phyloP scores from a whole-genome alignment of 495 filamentous ascomycete genomes.

The Durotheca rogersii region DNA sequence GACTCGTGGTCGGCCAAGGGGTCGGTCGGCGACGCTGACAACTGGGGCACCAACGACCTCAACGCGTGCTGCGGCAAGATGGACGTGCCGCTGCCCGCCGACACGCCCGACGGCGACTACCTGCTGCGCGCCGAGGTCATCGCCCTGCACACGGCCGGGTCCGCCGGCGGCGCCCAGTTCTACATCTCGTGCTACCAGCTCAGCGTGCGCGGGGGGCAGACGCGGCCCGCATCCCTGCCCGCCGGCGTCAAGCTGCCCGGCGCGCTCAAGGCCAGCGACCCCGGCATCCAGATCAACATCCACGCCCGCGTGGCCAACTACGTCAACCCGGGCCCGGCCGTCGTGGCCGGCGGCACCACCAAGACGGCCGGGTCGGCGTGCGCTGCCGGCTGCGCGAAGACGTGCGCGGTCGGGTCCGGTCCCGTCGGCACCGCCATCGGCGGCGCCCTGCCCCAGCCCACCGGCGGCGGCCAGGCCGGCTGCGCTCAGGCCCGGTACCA shows the following conservation, averaged over 20 bases:
- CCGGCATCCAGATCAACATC: slow-evolving; percentile 50
- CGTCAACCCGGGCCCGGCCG: slow-evolving; percentile 34
- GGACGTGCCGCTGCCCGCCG: slow-evolving; percentile 39
- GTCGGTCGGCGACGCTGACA: slow-evolving; percentile 41
- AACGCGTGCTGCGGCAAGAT: slow-evolving; percentile 47
- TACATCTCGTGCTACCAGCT: slow-evolving; percentile 46
- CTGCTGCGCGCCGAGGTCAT: slow-evolving; percentile 48
- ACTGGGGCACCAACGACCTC: slow-evolving; percentile 42
- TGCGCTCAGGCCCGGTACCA: slow-evolving; percentile 36
- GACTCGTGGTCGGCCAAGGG: slow-evolving; percentile 35
- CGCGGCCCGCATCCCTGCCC: slow-evolving; percentile 28
- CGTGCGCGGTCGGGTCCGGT: slow-evolving; percentile 30
- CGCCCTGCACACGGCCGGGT: slow-evolving; percentile 42
- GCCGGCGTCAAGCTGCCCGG: slow-evolving; percentile 41
- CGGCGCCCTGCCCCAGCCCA: too few relatives aligned
- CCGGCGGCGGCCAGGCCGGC: slow-evolving; percentile 7
- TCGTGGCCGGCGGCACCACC: slow-evolving; percentile 29
- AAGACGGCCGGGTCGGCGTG: slow-evolving; percentile 33
- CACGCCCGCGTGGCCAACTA: slow-evolving; percentile 28
- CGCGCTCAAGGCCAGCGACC: slow-evolving; percentile 43
- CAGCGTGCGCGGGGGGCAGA: slow-evolving; percentile 14
- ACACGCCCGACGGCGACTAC: slow-evolving; percentile 44
- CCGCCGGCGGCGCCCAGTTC: slow-evolving; percentile 40
- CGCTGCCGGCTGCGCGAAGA: slow-evolving; percentile 32
- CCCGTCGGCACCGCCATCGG: slow-evolving; percentile 31